Base-by-base conservation (phyloP, 2,329 filamentous ascomycete genomes). In the Botrytis hyacinthi region DNA sequence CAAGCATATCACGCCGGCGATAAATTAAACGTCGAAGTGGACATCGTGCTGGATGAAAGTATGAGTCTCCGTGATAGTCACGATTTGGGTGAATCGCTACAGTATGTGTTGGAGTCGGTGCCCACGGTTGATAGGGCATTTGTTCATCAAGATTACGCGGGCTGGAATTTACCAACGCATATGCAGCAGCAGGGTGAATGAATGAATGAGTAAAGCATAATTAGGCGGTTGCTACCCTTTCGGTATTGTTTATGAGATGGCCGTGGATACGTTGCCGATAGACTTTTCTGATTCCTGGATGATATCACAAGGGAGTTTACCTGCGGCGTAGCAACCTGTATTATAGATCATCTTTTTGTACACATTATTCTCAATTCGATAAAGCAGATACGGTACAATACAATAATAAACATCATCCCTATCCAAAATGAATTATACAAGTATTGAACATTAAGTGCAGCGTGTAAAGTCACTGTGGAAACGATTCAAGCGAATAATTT, bases 1-100 rank as follows among this genome's bases (percentile, higher is more conserved):
- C 87, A 84, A 73, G 86, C 87, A 0, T 91, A 91, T 76, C 89
- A 91, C 77, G 86, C 87, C 0, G 89, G 89, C 20, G 89, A 91
- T 77, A 88, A 88, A 10, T 83, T 90, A 1, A 90, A 89, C 84
- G 88, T 88, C 0, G 89, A 91, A 79, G 86, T 89, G 35, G 89
- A 91, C 76, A 84, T 90, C 32, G 80, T 91, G 51, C 81, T 91
- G 76, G 85, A 87, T 62, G 85, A 86, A 76, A 83, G 86, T 65
- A 86, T 85, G 57, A 85, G 83, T 68, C 77, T 91, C 70, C 84
- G 84, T 62, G 83, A 82, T 70, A 85, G 84, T 22, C 89, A 91
- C 75, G 89, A 91, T 79, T 82, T 91, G 59, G 87, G 87, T 0
- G 89, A 91, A 82, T 90, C 88, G 4, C 78, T 91, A 76, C 89